These are phyloP conservation scores for Castanea mollissima DNA, from an alignment of 306 rosid species.

Conservation along the genomic window DNA sequence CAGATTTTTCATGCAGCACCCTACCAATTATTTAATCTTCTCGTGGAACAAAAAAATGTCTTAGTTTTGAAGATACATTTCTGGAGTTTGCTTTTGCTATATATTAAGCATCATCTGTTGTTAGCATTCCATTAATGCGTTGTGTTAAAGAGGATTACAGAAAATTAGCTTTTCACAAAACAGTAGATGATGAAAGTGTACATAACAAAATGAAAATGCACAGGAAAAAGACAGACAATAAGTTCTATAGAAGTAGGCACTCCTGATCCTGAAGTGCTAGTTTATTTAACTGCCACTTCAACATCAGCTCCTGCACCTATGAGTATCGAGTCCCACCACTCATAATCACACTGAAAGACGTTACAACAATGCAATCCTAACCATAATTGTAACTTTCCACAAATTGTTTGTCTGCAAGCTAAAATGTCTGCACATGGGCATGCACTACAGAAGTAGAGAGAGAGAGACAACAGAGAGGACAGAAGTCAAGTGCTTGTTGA, in stretches of 20 bases:
- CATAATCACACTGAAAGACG: background rate
- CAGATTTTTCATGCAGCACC: background rate
- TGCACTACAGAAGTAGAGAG: too few relatives aligned
- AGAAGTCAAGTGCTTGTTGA: too few relatives aligned
- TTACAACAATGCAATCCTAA: background rate
- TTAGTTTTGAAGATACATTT: background rate
- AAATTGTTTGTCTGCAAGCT: too few relatives aligned
- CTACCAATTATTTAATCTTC: background rate
- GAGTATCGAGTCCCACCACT: background rate
- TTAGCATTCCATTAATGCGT: background rate
- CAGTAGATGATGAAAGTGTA: background rate
- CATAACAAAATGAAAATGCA: background rate
- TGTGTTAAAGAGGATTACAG: background rate
- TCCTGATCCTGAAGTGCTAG: too few relatives aligned
- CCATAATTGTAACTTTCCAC: background rate
- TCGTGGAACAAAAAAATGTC: background rate
- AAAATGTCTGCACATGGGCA: too few relatives aligned
- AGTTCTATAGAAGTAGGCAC: too few relatives aligned
- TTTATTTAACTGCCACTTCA: background rate
- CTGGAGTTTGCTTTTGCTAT: background rate
- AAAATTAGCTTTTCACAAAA: background rate
- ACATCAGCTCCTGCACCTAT: background rate
- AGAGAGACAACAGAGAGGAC: too few relatives aligned
- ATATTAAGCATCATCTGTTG: background rate
- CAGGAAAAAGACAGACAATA: too few relatives aligned